These are phyloP conservation scores for Ophiostoma australiae DNA, from an alignment of 2,329 filamentous ascomycete genomes.

Conservation along the genomic window DNA sequence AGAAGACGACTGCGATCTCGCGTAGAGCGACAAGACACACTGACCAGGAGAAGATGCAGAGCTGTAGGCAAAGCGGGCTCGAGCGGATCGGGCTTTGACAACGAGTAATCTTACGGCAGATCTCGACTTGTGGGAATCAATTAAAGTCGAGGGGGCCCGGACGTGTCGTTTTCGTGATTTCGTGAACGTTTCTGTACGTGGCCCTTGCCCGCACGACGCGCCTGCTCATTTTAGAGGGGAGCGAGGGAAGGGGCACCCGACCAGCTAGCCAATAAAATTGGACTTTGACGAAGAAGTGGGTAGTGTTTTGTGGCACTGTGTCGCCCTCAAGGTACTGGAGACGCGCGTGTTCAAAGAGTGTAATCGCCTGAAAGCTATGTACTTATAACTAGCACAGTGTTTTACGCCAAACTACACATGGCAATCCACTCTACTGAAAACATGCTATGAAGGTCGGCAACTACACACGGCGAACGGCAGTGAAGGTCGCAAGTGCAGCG, in stretches of 20 bases:
- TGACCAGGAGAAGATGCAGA: not conserved
- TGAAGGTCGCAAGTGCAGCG: not conserved
- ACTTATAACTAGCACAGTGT: not conserved
- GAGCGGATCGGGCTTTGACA: slow-evolving; percentile 3
- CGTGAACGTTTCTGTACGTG: slow-evolving; percentile 22
- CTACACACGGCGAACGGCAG: not conserved
- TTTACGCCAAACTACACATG: not conserved
- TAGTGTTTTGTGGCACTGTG: not conserved
- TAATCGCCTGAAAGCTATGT: not conserved
- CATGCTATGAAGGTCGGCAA: not conserved
- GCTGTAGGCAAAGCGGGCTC: not conserved
- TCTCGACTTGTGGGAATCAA: slow-evolving; percentile 25
- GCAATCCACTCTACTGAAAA: not conserved
- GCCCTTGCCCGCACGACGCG: slow-evolving; percentile 25
- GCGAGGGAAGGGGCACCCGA: not conserved
- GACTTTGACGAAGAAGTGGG: not conserved
- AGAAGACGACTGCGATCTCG: not conserved
- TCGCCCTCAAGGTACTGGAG: not conserved
- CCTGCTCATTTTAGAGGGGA: slow-evolving; percentile 22
- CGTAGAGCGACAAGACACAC: not conserved
- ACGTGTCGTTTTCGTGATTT: slow-evolving; percentile 32
- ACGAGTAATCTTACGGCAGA: not conserved
- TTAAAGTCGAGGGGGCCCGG: slow-evolving; percentile 28
- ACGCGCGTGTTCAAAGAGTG: not conserved
- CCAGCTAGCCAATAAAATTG: not conserved